Conservation (phyloP, 352 stramenopile genomes). For the Globisporangium splendens region DNA sequence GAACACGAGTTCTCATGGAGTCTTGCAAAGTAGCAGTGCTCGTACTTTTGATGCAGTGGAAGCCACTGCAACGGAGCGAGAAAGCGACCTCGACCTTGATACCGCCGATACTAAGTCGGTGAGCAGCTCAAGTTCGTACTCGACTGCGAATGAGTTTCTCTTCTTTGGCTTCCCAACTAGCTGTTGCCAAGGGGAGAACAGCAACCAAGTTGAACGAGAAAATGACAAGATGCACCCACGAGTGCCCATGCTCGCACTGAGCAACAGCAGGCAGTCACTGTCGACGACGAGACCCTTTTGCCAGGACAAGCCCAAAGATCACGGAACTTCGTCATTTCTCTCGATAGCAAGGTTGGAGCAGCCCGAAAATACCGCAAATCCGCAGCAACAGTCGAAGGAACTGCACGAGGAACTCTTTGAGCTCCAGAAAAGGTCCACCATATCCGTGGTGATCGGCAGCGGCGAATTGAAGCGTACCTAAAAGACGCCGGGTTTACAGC, state of each 20-base stretch:
- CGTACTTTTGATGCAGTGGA: too few species aligned
- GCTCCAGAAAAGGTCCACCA: slow-evolving; percentile 28
- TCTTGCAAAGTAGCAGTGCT: background rate
- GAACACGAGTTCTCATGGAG: slow-evolving; percentile 10
- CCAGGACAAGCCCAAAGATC: too few species aligned
- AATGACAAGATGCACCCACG: background rate
- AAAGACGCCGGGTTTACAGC: slow-evolving; percentile 17
- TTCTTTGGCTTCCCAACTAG: slow-evolving; percentile 28
- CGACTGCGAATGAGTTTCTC: slow-evolving; percentile 34
- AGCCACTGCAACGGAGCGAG: background rate
- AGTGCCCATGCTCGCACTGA: slow-evolving; percentile 1
- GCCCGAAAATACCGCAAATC: background rate
- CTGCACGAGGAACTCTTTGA: slow-evolving; percentile 29
- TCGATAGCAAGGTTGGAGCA: background rate
- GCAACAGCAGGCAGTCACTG: background rate
- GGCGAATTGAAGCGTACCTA: slow-evolving; percentile 11
- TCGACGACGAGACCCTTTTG: background rate
- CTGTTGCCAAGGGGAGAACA: background rate
- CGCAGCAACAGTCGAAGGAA: background rate
- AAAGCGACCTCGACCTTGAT: slow-evolving; percentile 4
- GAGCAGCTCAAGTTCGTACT: slow-evolving; percentile 35
- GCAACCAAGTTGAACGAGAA: background rate
- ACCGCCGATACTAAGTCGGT: slow-evolving; percentile 22
- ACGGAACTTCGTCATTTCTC: background rate
- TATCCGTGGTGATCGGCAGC: slow-evolving; percentile 21